Base-by-base conservation (phyloP, 1,284 basidiomycete species). In the Laetiporus sulphureus region DNA sequence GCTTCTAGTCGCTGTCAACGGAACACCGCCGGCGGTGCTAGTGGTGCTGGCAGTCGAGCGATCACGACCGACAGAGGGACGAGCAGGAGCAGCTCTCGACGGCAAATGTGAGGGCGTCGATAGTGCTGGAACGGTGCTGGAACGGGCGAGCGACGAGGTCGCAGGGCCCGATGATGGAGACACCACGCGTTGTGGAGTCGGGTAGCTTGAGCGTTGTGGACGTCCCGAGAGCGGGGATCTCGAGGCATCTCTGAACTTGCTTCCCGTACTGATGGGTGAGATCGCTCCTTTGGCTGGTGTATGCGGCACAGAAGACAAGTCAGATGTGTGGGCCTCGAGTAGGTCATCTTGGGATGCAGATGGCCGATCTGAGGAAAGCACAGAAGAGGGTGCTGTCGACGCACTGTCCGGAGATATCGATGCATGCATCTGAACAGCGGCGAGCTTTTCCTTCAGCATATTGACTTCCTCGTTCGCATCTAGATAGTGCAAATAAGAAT, bases 401-500 rank as follows among this genome's bases (percentile, higher is more conserved):
- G 49, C 50, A 10, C 54, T 42, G 41, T 45, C 49, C 27, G 39
- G 51, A 33, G 56, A 50, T 7, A 47, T 58, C 12, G 61, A 55
- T 21, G 56, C 54, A 18, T 61, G 62, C 23, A 60, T 54, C 13
- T 64, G 61, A 46, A 69, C 59, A 50, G 68, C 55, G 42, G 69
- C 58, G 37, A 86, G 54, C 51, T 91, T 88, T 52, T 91, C 86
- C 58, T 80, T 83, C 38, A 95, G 67, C 38, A 93, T 84, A 19
- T 79, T 77, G 24, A 90, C 76, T 62, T 97, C 93, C 47, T 85
- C 84, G 50, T 83, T 87, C 46, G 89, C 79, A 66, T 93, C 90
- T 91, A 38, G 38, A 46, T 47, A 44, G 40, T 30, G 7, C 24
- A 10, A 38, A 40, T 22, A 31, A 40, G 36, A 36, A 30, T 15